A percentile compares a stretch with the other conserved stretches of the same genome.
phyloP scores from a whole-genome alignment of 2,329 filamentous ascomycete species.

The Clarireedia paspali region DNA sequence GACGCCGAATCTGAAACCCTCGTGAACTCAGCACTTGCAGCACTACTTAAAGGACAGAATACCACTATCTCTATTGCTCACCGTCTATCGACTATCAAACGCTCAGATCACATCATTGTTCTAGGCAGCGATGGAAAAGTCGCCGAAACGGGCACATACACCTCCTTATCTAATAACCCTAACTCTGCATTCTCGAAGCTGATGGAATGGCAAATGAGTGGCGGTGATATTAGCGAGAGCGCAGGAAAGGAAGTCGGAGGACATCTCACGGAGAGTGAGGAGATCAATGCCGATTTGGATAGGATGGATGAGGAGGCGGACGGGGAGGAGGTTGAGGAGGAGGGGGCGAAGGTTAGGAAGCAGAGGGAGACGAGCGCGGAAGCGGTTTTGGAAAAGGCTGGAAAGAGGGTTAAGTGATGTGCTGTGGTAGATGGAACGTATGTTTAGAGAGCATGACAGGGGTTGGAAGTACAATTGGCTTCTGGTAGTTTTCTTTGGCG shows the following conservation, averaged over 20 bases:
- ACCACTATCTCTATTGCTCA: constrained; percentile 98
- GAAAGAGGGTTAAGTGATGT: constrained; percentile 11
- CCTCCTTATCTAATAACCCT: constrained; percentile 62
- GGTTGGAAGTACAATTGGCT: too few species aligned
- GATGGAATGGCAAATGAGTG: constrained; percentile 98
- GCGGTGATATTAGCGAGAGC: constrained; percentile 55
- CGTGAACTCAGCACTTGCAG: constrained; percentile 81
- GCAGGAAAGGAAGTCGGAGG: constrained; percentile 19
- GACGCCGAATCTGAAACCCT: constrained; percentile 96
- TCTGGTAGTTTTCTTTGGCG: too few species aligned
- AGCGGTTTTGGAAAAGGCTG: constrained; percentile 14
- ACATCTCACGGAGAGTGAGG: constrained; percentile 19
- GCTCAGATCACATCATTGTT: constrained; percentile 90
- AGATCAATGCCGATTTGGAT: constrained; percentile 9
- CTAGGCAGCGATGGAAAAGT: constrained; percentile 80
- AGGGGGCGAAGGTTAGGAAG: constrained; percentile 13
- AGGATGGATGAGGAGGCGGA: constrained; percentile 15
- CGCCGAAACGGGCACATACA: constrained; percentile 82
- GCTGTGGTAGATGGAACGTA: not conserved
- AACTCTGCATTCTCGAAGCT: constrained; percentile 85
- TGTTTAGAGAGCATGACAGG: too few species aligned
- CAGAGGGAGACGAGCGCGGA: constrained; percentile 12
- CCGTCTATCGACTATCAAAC: constrained; percentile 90
- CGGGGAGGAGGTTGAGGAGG: constrained; percentile 12
- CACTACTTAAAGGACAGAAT: constrained; percentile 76